Conservation (phyloP, 805 yeast species). For the Danielia reshetovae region DNA sequence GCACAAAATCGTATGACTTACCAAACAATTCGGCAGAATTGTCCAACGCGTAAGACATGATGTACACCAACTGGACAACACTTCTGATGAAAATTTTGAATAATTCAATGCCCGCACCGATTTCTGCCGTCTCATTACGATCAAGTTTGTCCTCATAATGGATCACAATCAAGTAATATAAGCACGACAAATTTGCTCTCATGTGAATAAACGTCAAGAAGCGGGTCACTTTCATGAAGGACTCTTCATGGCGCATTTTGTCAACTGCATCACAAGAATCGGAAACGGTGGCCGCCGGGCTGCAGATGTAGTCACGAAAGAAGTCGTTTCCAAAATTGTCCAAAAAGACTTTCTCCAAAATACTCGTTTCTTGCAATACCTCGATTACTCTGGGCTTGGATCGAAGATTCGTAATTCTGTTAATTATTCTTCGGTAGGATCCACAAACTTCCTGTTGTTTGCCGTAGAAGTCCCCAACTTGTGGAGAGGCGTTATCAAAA, state of each 20-base stretch:
- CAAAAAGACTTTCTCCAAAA: constrained; percentile 31
- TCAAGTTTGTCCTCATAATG: constrained; percentile 35
- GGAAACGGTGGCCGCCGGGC: constrained; percentile 19
- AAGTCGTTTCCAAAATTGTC: constrained; percentile 40
- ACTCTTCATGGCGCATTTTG: constrained; percentile 25
- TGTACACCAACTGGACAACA: constrained; percentile 39
- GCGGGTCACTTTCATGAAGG: constrained; percentile 31
- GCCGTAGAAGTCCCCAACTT: constrained; percentile 7
- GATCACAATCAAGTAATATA: constrained; percentile 38
- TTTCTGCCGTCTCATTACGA: constrained; percentile 24
- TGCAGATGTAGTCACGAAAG: constrained; percentile 35
- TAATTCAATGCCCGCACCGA: constrained; percentile 37
- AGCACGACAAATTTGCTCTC: constrained; percentile 37
- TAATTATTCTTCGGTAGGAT: constrained; percentile 27
- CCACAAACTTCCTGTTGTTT: constrained; percentile 18
- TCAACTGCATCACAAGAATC: constrained; percentile 10
- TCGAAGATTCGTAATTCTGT: constrained; percentile 23
- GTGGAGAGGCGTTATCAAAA: constrained; percentile 5
- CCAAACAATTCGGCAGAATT: constrained; percentile 41
- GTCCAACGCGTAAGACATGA: constrained; percentile 41
- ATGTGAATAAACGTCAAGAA: constrained; percentile 33
- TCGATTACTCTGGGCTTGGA: constrained; percentile 33
- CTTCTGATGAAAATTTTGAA: constrained; percentile 39
- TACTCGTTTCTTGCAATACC: constrained; percentile 31
- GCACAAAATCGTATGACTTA: constrained; percentile 31